Base-by-base conservation (phyloP, 2,329 filamentous ascomycete species). In the Monilinia aucupariae region DNA sequence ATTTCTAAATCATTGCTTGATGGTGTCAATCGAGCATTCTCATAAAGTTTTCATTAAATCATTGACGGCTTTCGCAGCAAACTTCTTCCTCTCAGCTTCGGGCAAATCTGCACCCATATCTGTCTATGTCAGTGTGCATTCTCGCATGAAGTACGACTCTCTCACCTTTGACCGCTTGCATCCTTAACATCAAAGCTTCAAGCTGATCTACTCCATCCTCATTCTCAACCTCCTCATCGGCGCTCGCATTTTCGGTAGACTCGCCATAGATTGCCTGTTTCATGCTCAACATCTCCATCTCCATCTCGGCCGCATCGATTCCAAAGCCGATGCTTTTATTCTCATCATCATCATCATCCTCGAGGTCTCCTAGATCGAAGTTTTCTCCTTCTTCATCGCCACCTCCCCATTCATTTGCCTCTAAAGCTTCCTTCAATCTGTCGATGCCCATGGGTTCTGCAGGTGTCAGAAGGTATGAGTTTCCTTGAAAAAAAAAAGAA, bases 371-470 rank as follows among this genome's bases (percentile, higher is more conserved):
- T 39, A 76, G 73, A 27, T 76, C 74, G 0, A 75, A 72, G 47
- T 75, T 74, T 2, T 73, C 74, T 65, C 60, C 69, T 20, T 74
- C 69, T 0, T 74, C 74, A 63, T 77, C 75, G 10, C 67, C 71
- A 20, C 67, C 72, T 2, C 77, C 78, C 86, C 86, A 89, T 73
- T 88, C 85, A 70, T 88, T 89, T 20, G 85, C 78, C 70, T 88
- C 81, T 17, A 89, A 74, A 0, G 85, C 86, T 70, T 89, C 85
- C 10, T 78, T 77, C 2, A 84, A 78, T 12, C 86, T 79, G 0
- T 81, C 77, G 45, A 88, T 78, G 20, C 85, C 85, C 39, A 78
- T 80, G 64, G 81, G 82, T 73, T 88, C 85, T 84, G 48, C 27
- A 55, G 25, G 27, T 58, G 50, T 61, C 22, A 61, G 65, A 48